These are phyloP conservation scores for Sporothrix mexicana DNA, from an alignment of 2,329 filamentous ascomycete genomes.

Conservation along the genomic window DNA sequence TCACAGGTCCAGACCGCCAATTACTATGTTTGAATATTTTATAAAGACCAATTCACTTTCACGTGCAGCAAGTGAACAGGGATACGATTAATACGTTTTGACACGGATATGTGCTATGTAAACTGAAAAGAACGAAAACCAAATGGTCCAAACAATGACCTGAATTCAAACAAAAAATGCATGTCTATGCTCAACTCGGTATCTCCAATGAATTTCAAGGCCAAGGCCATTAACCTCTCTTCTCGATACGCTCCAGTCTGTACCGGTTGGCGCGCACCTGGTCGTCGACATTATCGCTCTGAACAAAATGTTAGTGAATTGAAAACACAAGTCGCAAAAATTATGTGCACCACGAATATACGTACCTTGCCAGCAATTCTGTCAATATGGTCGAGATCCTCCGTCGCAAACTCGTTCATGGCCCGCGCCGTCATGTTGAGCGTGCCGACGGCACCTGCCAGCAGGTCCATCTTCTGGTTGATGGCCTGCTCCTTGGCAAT, in stretches of 20 bases:
- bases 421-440: constrained; percentile 61
- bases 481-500: constrained; percentile 51
- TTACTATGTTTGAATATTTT: neutral
- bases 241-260: constrained; percentile 53
- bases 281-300: constrained; percentile 85
- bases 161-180: neutral
- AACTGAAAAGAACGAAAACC: neutral
- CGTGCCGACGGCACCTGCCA: constrained; percentile 71
- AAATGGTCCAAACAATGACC: neutral
- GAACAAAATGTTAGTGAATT: constrained; percentile 30
- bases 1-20: neutral
- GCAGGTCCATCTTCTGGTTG: constrained; percentile 66
- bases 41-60: neutral
- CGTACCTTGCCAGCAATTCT: constrained; percentile 78
- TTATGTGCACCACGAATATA: constrained; percentile 18
- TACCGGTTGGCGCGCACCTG: constrained; percentile 67
- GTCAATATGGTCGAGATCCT: constrained; percentile 75
- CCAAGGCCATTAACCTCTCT: constrained; percentile 20
- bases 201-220: neutral
- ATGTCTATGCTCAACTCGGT: neutral
- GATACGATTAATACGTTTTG: constrained; percentile 19
- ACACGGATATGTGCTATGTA: constrained; percentile 20
- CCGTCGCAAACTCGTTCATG: constrained; percentile 58
- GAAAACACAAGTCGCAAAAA: neutral
- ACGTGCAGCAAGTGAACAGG: neutral